Base-by-base conservation (phyloP, 192 early-diverging fungal species). In the Podila horticola region DNA sequence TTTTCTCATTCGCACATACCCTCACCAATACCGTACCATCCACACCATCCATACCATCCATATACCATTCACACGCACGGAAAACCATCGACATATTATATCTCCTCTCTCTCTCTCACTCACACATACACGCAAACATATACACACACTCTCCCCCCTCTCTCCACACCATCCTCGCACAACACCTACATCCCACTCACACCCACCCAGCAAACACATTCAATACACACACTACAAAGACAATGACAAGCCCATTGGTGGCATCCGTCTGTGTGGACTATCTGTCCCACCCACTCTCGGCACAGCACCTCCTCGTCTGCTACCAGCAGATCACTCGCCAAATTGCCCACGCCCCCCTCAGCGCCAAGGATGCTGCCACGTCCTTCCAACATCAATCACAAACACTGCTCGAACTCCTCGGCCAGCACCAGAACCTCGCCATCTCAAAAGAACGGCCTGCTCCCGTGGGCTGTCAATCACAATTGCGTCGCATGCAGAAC, bases 311-410 rank as follows among this genome's bases (percentile, higher is more conserved):
- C n/a, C 61, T 81, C 22, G 67, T 81, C 38, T 81, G 77, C 58
- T 81, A 81, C 50, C 77, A 81, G 48, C 77, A 81, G 58, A 81
- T 81, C 77, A 81, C 77, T 33, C 77, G 77, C 2, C 77, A 81
- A 58, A 73, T 81, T 58, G 71, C 71, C 7, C 71, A 81, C 41
- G 77, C 77, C 13, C 77, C 77, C 0, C 66, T 67, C 26, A 69
- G 61, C 22, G 66, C 77, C 38, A 81, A 81, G 31, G 77, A 72
- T 69, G 77, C 77, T n/a, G 77, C 77, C 52, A 65, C 38, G 8
- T 81, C 77, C 5, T 73, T 65, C 48, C 77, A 81, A 48, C 77
- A 73, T 59, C 77, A 72, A 34, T 81, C 77, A 24, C 70, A 81
- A 33, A 48, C 70, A 6, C 51, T 81, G 33, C 33, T 81, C 52